Base-by-base conservation (phyloP, 169 alveolate species). In the Cryptosporidium felis region DNA sequence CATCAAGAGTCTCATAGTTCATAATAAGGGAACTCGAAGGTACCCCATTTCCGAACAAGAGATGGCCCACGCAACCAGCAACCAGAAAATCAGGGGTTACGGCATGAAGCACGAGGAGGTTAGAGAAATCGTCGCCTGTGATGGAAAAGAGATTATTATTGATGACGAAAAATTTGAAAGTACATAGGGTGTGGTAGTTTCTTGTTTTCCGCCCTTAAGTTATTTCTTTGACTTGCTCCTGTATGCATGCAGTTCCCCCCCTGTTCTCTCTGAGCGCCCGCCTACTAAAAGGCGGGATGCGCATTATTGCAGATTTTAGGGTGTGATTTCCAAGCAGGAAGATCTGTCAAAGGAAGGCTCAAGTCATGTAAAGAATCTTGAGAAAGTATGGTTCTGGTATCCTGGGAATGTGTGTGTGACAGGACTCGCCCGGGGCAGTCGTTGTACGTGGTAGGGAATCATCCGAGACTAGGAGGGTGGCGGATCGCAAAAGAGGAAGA, bases 401-500 rank as follows among this genome's bases (percentile, higher is more conserved):
- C 80, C 36, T 89, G 90, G 90, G 89, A 62, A 40, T 90, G 93
- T 59, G 59, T 56, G 62, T 90, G 93, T 65, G 63, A 36, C 60
- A 44, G 32, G 47, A 90, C 93, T 16, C 14, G 44, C 10, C 92
- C 90, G 0, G 93, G 93, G 28, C 91, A 90, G 44, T 42, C 88
- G n/a, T 21, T 90, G 65, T 53, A 61, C 51, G 49, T 90, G 5
- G 81, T 90, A 41, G 93, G 92, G 6, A 61, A 44, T 30, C 89
- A 88, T 49, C 74, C 66, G 30, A 66, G 80, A 42, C 45, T 90
- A 14, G 93, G 93, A 26, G n/a, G 8, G 12, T 90, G 93, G 93
- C 16, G 40, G 5, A 62, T 90, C 1, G 56, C 44, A 16, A 51
- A 32, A 8, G 89, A 74, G 46, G 10, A 53, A 9, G 49, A 45